Evolutionary conservation across 75 land plant species (phyloP), one percentile per base, ranked within the genome.

Genomic region (Sequoiadendron giganteum): DNA sequence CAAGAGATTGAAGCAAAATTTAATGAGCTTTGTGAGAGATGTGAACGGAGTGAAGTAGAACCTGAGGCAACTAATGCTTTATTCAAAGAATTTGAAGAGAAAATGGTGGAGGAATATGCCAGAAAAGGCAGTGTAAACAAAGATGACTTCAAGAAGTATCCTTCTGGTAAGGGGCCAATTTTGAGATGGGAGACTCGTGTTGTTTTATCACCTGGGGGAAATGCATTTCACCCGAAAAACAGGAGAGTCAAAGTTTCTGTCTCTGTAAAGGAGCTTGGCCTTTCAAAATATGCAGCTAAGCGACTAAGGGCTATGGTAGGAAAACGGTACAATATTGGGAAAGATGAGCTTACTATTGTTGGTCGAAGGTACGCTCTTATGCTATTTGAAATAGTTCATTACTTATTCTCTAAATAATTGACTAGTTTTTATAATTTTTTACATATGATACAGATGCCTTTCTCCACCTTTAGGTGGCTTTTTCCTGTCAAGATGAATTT

Each of bases 171-270:
- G 86, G 96, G 94, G 13, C 98, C 98, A n/a, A 92, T 96, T 79
- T 92, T 97, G 61, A 92, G 95, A 87, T 97, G 99, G 99, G 85
- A 89, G 87, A 92, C 96, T 86, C 89, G 96, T 38, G 90, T 92
- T 18, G 99, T 97, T 9, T 95, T 97, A 88, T 86, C 93, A 86
- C 96, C 96, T 84, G 99, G 96, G 49, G 95, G 95, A 42, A 93
- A 96, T 90, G 90, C 95, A 75, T 96, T 94, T 94, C 99, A 97
- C 82, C 99, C 99, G 13, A 95, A 93, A 70, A 97, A 97, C 87
- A 88, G 97, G 40, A 94, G 93, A 87, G 98, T 96, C n/a, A 95
- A 94, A 87, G 87, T 97, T 84, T 79, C 93, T 78, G 95, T 97
- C 34, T 94, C 90, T 52, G 95, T 96, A 85, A 94, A 94, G 48